phyloP scores from a whole-genome alignment of 495 filamentous ascomycete genomes.

The Hypoxylon lienhwacheense region DNA sequence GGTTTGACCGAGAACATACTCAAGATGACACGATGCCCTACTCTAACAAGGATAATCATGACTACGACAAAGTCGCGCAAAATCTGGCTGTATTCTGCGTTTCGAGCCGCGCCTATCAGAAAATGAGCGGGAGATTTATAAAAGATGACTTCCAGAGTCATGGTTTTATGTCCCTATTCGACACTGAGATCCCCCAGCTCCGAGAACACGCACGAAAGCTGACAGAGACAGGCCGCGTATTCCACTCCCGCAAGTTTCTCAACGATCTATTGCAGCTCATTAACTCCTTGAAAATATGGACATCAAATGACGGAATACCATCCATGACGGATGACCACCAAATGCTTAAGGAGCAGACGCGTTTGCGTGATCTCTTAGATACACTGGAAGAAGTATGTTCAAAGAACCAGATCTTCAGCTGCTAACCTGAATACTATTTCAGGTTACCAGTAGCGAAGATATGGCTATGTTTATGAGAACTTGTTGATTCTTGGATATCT shows the following conservation, averaged over 20 bases:
- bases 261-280: conserved; percentile 56
- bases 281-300: conserved; percentile 63
- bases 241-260: conserved; percentile 42
- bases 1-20: conserved; percentile 41
- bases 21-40: conserved; percentile 39
- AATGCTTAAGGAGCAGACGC: conserved; percentile 42
- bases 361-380: conserved; percentile 47
- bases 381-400: conserved; percentile 50
- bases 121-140: conserved; percentile 56
- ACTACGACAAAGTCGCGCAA: conserved; percentile 62
- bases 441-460: too few relatives aligned
- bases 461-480: too few relatives aligned
- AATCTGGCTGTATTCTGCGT: conserved; percentile 67
- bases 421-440: too few relatives aligned
- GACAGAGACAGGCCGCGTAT: conserved; percentile 50
- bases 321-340: conserved; percentile 50
- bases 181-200: conserved; percentile 60
- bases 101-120: conserved; percentile 62
- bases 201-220: conserved; percentile 62
- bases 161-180: conserved; percentile 37
- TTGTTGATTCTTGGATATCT: too few relatives aligned
- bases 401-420: conserved; percentile 12
- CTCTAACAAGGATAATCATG: conserved; percentile 54
- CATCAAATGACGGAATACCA: conserved; percentile 49
- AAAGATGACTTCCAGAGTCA: conserved; percentile 45